These are phyloP conservation scores for Apiospora rasikravindrae DNA, from an alignment of 2,329 filamentous ascomycete species.

Conservation along the genomic window DNA sequence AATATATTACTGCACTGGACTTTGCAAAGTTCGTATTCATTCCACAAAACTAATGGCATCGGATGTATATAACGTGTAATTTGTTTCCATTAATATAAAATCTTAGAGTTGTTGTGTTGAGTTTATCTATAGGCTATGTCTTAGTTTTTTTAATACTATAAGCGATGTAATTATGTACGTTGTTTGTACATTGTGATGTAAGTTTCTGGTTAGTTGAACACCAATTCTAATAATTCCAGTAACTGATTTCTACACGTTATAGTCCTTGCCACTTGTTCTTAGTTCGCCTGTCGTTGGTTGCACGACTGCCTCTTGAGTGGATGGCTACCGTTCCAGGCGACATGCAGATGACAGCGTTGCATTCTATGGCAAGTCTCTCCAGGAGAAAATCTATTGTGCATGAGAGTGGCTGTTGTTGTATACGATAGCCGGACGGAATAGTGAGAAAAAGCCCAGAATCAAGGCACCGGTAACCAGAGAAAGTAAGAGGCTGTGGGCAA, in stretches of 20 bases:
- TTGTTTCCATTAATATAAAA: no score
- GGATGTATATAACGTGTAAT: no score
- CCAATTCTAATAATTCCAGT: not conserved
- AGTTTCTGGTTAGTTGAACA: not conserved
- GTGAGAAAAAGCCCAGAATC: no score
- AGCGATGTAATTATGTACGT: no score
- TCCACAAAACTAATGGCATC: no score
- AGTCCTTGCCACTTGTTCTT: not conserved
- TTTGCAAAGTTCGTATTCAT: no score
- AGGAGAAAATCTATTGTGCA: not conserved
- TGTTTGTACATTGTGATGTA: not conserved
- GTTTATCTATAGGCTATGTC: no score
- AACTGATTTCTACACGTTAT: not conserved
- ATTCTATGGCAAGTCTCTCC: not conserved
- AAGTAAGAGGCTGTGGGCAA: no score
- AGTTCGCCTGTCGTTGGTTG: not conserved
- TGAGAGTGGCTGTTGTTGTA: not conserved
- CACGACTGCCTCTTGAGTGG: not conserved
- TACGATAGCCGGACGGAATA: not conserved
- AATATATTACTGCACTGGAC: no score
- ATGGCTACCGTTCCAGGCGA: not conserved
- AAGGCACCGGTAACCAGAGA: no score
- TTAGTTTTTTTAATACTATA: not conserved
- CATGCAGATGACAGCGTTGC: slow-evolving; percentile 1
- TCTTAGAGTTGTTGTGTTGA: no score